Percentiles rank a stretch among this genome's conserved stretches.
Evolutionary conservation across 75 land plant genomes (phyloP).

Genomic region (Adiantum capillusveneris): DNA sequence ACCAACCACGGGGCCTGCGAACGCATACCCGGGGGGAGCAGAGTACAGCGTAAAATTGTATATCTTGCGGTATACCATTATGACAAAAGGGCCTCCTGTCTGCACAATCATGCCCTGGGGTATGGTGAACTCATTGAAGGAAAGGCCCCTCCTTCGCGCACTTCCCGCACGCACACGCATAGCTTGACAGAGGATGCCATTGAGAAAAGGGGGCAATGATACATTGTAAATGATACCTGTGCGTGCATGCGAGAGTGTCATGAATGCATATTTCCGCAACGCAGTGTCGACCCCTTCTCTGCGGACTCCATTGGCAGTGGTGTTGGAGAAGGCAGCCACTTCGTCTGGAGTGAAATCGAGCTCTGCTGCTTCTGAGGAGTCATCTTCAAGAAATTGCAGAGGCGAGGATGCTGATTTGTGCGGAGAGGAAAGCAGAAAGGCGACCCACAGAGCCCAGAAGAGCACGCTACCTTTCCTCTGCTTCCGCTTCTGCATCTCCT

Average conservation of each 20-base stretch:
- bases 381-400: no score
- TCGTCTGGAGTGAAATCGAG: no score
- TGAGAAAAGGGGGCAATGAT: neutral
- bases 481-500: no score
- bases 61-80: neutral
- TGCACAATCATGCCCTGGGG: neutral
- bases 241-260: neutral
- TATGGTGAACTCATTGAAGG: conserved; percentile 2
- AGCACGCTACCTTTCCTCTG: no score
- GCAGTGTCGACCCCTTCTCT: neutral
- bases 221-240: neutral
- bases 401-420: no score
- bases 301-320: neutral
- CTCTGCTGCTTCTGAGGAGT: no score
- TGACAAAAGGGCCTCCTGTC: no score
- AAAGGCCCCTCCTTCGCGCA: neutral
- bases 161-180: neutral
- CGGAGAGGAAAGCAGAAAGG: no score
- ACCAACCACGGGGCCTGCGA: neutral
- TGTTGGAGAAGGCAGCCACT: no score
- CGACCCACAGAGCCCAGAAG: no score
- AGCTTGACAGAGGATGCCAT: neutral
- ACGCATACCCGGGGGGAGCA: neutral
- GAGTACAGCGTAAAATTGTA: neutral
- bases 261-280: neutral